phyloP scores from a whole-genome alignment of 2,329 filamentous ascomycete genomes.

The Stagonosporopsis tanaceti region DNA sequence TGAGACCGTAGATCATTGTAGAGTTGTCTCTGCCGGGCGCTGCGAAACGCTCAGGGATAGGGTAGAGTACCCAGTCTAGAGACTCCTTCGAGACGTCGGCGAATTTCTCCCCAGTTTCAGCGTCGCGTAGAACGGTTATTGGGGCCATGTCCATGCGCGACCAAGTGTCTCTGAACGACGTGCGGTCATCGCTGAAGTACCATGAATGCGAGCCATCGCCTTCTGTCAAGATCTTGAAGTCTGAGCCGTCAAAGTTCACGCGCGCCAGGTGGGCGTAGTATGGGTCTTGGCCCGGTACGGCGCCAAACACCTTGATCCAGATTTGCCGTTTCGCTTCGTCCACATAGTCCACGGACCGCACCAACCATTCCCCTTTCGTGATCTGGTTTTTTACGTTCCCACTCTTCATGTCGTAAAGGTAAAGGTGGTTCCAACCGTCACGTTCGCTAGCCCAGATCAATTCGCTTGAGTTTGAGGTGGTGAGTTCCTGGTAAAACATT shows the following conservation, averaged over 20 bases:
- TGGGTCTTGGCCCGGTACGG: constrained; percentile 32
- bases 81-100: constrained; percentile 26
- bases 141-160: constrained; percentile 36
- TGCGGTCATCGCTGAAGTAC: constrained; percentile 26
- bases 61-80: constrained; percentile 26
- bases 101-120: constrained; percentile 31
- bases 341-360: constrained; percentile 34
- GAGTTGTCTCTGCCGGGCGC: constrained; percentile 34
- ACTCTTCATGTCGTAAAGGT: constrained; percentile 39
- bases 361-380: constrained; percentile 49
- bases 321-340: constrained; percentile 33
- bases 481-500: constrained; percentile 23
- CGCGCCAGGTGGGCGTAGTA: constrained; percentile 39
- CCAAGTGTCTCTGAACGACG: constrained; percentile 34
- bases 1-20: constrained; percentile 37
- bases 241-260: constrained; percentile 38
- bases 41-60: constrained; percentile 35
- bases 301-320: constrained; percentile 33
- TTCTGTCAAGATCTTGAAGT: constrained; percentile 34
- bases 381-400: constrained; percentile 49
- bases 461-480: constrained; percentile 20
- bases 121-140: constrained; percentile 30
- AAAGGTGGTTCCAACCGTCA: constrained; percentile 42
- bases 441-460: constrained; percentile 38
- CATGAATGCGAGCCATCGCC: constrained; percentile 35